Percentiles rank a stretch among this genome's conserved stretches.
Evolutionary conservation across 2,329 filamentous ascomycete genomes (phyloP).

Genomic region (Penicillium glabrum): DNA sequence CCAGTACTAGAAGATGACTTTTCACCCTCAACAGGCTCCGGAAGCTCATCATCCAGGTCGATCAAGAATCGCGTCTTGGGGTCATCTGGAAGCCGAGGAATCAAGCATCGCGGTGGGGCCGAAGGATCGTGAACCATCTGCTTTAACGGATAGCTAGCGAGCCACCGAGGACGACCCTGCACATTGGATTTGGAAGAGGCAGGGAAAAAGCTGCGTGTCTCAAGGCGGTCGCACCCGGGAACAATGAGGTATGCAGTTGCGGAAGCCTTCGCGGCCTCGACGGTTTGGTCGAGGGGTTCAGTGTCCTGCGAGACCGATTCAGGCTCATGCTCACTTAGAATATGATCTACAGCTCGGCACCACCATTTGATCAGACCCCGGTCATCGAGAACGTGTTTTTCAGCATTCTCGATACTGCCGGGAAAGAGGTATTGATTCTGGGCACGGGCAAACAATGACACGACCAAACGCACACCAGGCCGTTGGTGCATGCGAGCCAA

Average conservation of each 20-base stretch:
- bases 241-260: conserved; percentile 82
- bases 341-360: conserved; percentile 80
- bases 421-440: conserved; percentile 96
- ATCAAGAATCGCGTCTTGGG: conserved; percentile 87
- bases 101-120: conserved; percentile 76
- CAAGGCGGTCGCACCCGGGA: conserved; percentile 79
- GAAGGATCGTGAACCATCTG: conserved; percentile 68
- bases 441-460: conserved; percentile 88
- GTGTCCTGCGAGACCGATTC: conserved; percentile 41
- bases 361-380: conserved; percentile 91
- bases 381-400: conserved; percentile 91
- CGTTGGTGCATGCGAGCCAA: conserved; percentile 68
- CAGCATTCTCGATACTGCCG: conserved; percentile 77
- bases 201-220: conserved; percentile 78
- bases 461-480: conserved; percentile 65
- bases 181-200: conserved; percentile 43
- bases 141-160: conserved; percentile 68
- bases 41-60: conserved; percentile 82
- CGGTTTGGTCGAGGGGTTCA: conserved; percentile 26
- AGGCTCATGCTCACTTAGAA: conserved; percentile 55
- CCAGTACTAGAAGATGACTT: conserved; percentile 53
- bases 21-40: conserved; percentile 32
- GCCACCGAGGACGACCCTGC: conserved; percentile 43
- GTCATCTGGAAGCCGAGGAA: conserved; percentile 91
- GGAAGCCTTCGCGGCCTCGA: conserved; percentile 34